A percentile compares a stretch with the other conserved stretches of the same genome.
Conservation (phyloP, 768 basidiomycete genomes). For the Hericium alpestre region DNA sequence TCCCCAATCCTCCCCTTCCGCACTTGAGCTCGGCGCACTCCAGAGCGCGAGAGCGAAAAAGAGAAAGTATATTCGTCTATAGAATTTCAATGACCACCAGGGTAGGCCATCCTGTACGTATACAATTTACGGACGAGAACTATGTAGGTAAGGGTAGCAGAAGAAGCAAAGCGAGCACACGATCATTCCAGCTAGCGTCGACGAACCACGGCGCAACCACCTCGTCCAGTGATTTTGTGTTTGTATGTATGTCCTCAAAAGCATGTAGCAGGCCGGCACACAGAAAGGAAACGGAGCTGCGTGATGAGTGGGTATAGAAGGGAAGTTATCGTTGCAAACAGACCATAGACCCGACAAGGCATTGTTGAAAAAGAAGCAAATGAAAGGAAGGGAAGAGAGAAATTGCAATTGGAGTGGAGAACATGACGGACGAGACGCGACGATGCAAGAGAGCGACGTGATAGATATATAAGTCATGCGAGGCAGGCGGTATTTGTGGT, state of each 20-base stretch:
- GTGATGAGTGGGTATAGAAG: neutral
- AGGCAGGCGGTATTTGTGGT: neutral
- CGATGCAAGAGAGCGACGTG: constrained; percentile 4
- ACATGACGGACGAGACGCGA: neutral
- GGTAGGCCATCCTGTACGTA: neutral
- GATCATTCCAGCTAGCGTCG: neutral
- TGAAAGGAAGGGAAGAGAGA: neutral
- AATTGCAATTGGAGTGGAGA: neutral
- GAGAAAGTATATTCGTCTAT: neutral
- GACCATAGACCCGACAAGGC: neutral
- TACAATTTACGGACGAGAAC: neutral
- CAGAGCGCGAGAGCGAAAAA: neutral
- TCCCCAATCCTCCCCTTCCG: too few species aligned
- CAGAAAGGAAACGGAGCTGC: neutral
- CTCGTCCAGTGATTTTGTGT: neutral
- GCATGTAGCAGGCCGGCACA: neutral
- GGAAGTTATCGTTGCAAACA: neutral
- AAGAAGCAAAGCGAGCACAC: neutral
- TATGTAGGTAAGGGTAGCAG: neutral
- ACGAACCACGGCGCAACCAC: neutral
- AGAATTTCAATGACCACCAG: neutral
- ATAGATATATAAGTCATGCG: constrained; percentile 4
- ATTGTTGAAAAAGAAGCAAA: neutral
- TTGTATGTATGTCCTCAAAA: neutral
- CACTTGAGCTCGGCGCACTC: too few species aligned